These are phyloP conservation scores for Aspergillus clavatus DNA, from an alignment of 2,329 filamentous ascomycete genomes.

Conservation along the genomic window DNA sequence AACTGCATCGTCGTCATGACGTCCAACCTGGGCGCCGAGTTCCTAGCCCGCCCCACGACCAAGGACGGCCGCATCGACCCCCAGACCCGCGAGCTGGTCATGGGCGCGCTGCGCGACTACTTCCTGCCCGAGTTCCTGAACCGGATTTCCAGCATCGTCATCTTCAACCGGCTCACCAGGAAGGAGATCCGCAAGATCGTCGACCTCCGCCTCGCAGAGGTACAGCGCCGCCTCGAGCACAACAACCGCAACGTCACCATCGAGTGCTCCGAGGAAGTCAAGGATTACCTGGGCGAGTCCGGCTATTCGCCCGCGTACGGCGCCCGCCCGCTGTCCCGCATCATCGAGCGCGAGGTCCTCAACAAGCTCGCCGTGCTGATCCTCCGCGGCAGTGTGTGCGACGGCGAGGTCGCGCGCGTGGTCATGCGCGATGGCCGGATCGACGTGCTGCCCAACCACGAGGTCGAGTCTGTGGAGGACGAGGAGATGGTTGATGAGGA, in stretches of 20 bases:
- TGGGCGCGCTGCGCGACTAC: constrained; percentile 85
- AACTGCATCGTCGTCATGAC: constrained; percentile 99
- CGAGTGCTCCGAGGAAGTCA: constrained; percentile 75
- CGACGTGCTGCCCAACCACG: constrained; percentile 77
- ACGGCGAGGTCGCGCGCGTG: constrained; percentile 78
- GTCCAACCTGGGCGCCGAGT: constrained; percentile 93
- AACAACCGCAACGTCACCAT: constrained; percentile 87
- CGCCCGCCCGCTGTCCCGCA: constrained; percentile 76
- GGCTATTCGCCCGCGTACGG: constrained; percentile 96
- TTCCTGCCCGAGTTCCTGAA: constrained; percentile 99
- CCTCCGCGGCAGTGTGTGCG: constrained; percentile 73
- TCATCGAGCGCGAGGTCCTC: constrained; percentile 96
- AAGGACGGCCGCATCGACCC: constrained; percentile 81
- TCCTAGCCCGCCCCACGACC: constrained; percentile 71
- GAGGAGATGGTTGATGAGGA: constrained; percentile 71
- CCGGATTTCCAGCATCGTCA: constrained; percentile 91
- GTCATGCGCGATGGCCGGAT: constrained; percentile 76
- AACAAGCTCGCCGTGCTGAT: constrained; percentile 91
- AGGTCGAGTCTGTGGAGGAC: constrained; percentile 58
- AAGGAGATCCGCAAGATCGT: constrained; percentile 92
- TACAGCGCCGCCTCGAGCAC: constrained; percentile 81
- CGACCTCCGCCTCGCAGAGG: constrained; percentile 78
- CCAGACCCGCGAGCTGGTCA: constrained; percentile 81
- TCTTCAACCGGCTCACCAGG: constrained; percentile 94
- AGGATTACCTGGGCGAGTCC: constrained; percentile 84